Evolutionary conservation across 2,329 filamentous ascomycete species (phyloP).

Genomic region (Hymenoscyphus fraxineus): DNA sequence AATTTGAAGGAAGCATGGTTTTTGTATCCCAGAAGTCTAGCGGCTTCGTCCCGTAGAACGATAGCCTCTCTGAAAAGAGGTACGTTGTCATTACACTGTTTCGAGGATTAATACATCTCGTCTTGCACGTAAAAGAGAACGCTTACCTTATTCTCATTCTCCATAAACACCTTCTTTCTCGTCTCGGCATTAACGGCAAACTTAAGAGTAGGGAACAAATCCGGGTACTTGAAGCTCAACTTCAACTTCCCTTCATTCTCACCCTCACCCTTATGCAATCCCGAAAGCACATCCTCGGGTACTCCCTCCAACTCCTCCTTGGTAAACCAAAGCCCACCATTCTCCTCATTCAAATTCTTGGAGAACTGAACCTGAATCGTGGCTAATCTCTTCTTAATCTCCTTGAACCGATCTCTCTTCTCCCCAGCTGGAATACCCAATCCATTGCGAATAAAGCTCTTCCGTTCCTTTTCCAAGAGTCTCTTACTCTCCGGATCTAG

Average conservation of each 20-base stretch:
- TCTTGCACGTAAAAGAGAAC: conserved; percentile 14
- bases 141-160: conserved; percentile 72
- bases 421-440: conserved; percentile 66
- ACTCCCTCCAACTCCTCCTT: conserved; percentile 70
- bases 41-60: conserved; percentile 71
- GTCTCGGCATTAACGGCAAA: conserved; percentile 69
- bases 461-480: conserved; percentile 74
- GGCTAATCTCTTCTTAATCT: conserved; percentile 76
- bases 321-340: conserved; percentile 76
- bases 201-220: conserved; percentile 74
- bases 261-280: conserved; percentile 66
- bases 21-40: conserved; percentile 70
- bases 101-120: conserved; percentile 6
- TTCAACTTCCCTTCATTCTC: conserved; percentile 71
- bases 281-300: conserved; percentile 63
- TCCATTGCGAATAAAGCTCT: conserved; percentile 73
- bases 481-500: conserved; percentile 67
- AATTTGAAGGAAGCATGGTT: conserved; percentile 74
- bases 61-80: conserved; percentile 72
- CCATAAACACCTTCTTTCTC: conserved; percentile 65
- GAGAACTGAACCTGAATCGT: conserved; percentile 71
- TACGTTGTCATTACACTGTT: conserved; percentile 63
- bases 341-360: conserved; percentile 80
- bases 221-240: conserved; percentile 79
- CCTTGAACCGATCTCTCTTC: conserved; percentile 76